Base-by-base conservation (phyloP, 176 grass and related monocot species). In the Avena sativa region DNA sequence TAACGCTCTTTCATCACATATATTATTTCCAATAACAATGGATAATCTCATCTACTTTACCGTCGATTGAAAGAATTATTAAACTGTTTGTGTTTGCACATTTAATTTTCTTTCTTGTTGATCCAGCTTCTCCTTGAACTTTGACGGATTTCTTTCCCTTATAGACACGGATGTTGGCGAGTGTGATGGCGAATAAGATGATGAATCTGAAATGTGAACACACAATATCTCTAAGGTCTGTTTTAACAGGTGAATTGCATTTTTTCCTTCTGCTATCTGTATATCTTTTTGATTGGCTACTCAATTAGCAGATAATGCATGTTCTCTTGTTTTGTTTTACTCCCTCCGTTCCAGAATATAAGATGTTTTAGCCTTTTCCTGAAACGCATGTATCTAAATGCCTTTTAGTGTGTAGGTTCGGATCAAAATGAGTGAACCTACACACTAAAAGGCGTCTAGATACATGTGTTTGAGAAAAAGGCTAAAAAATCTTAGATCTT, bases 161-260 rank as follows among this genome's bases (percentile, higher is more conserved):
- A 9, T 25, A 74, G 71, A 74, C 21, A 74, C 71, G 49, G 12
- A 26, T 8, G 44, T 74, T 74, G 71, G 49, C 46, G 71, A 2
- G 2, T 4, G 12, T 0, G n/a, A 74, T 50, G 46, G 25, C n/a
- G 1, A 8, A 49, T 46, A 74, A 74, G 71, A 25, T 74, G 71
- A 25, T 26, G n/a, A 26, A 74, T 74, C 71, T 74, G 71, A 74
- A 50, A 50, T 74, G 71, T 74, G 71, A 74, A 50, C 44, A 74
- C 16, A n/a, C 68, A 20, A 40, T 40, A 40, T 40, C 38, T 40
- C 38, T 40, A 40, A 70, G 38, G 6, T 72, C 9, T 19, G 66
- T 19, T 13, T 20, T 10, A 47, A 47, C 12, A 47, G 44, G 44
- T 49, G n/a, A 26, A 50, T 72, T 72, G 20, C 70, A 43, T 47